Evolutionary conservation across 768 basidiomycete genomes (phyloP).

Genomic region (Tylopilus sp.): DNA sequence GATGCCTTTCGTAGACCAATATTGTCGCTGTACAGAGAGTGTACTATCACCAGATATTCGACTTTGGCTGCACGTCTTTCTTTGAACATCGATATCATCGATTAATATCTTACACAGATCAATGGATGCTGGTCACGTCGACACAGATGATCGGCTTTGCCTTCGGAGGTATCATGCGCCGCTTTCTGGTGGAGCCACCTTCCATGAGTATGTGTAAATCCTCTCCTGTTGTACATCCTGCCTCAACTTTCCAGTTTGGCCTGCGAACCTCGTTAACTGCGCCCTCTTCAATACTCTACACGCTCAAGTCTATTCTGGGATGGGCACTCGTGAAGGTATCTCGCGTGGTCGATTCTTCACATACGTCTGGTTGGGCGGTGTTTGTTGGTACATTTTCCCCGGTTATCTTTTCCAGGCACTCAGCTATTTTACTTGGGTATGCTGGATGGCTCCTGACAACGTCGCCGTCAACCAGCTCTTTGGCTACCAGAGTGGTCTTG

Average conservation of each 20-base stretch:
- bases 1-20: constrained; percentile 47
- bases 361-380: constrained; percentile 40
- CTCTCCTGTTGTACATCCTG: neutral
- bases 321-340: constrained; percentile 43
- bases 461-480: constrained; percentile 72
- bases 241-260: constrained; percentile 58
- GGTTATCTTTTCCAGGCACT: constrained; percentile 72
- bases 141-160: constrained; percentile 69
- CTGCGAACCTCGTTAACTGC: constrained; percentile 64
- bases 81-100: too few species aligned
- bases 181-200: constrained; percentile 62
- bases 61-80: constrained; percentile 42
- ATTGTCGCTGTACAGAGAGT: constrained; percentile 71
- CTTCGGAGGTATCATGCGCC: constrained; percentile 56
- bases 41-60: constrained; percentile 58
- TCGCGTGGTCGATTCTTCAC: constrained; percentile 53
- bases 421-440: constrained; percentile 56
- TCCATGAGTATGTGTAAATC: constrained; percentile 51
- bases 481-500: constrained; percentile 52
- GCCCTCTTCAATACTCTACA: constrained; percentile 77
- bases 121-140: constrained; percentile 65
- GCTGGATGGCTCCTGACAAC: constrained; percentile 72
- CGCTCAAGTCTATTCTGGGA: constrained; percentile 47
- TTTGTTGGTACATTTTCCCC: constrained; percentile 58
- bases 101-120: constrained; percentile 35